A percentile compares a stretch with the other conserved stretches of the same genome.
Conservation (phyloP, 1,284 basidiomycete genomes). For the Mycosarcoma maydis region DNA sequence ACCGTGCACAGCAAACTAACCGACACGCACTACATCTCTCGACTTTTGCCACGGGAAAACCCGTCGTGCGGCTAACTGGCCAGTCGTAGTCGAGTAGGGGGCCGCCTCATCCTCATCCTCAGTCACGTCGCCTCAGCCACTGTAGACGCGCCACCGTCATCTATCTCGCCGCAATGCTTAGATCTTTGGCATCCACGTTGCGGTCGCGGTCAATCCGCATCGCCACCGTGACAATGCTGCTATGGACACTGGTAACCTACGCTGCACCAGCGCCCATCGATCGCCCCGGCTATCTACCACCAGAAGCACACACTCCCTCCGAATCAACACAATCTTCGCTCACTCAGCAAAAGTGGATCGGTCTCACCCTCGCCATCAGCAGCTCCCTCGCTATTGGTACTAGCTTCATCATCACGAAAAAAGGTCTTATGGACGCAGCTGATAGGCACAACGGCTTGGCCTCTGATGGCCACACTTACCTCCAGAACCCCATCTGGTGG, state of each 20-base stretch:
- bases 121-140: too few species aligned
- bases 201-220: conserved; percentile 21
- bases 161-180: conserved; percentile 3
- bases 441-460: conserved; percentile 60
- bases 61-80: too few species aligned
- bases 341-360: conserved; percentile 65
- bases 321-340: conserved; percentile 45
- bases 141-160: not conserved
- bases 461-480: conserved; percentile 72
- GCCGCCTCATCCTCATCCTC: too few species aligned
- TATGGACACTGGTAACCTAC: conserved; percentile 13
- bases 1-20: too few species aligned
- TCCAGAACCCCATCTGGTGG: conserved; percentile 98
- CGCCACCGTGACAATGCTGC: conserved; percentile 25
- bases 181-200: conserved; percentile 2
- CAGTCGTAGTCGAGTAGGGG: too few species aligned
- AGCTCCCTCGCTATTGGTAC: conserved; percentile 65
- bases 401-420: conserved; percentile 67
- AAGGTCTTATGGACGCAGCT: conserved; percentile 66
- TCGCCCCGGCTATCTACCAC: conserved; percentile 40
- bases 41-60: too few species aligned
- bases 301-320: conserved; percentile 29
- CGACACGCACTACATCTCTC: too few species aligned
- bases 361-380: conserved; percentile 63
- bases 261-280: conserved; percentile 30